Conservation (phyloP, 495 filamentous ascomycete genomes). For the Polyplosphaeria fusca region DNA sequence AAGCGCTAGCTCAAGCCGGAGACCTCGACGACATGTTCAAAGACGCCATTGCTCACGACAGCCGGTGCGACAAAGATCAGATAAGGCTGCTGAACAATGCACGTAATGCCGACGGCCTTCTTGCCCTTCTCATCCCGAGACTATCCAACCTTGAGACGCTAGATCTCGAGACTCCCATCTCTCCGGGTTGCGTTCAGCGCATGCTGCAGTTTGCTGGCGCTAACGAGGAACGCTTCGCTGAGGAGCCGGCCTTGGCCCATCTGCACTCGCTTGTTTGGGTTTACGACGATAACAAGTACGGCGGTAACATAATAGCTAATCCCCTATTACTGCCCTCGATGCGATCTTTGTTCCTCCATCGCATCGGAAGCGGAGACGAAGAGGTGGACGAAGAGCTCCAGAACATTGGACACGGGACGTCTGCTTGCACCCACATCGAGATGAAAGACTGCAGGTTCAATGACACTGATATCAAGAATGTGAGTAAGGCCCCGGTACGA, state of each 20-base stretch:
- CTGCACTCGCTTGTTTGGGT: not conserved
- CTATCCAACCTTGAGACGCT: not conserved
- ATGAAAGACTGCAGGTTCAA: not conserved
- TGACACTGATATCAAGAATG: not conserved
- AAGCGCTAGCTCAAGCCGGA: not conserved
- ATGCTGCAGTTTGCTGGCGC: not conserved
- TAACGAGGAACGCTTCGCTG: not conserved
- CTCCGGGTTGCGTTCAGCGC: not conserved
- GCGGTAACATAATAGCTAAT: not conserved
- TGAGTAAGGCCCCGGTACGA: too few relatives aligned
- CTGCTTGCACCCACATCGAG: not conserved
- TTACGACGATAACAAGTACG: constrained; percentile 1
- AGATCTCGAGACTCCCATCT: not conserved
- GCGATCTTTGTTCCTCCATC: not conserved
- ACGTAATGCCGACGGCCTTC: not conserved
- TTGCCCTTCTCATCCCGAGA: not conserved
- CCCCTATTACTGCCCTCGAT: not conserved
- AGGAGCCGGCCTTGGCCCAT: not conserved
- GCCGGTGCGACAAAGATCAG: not conserved
- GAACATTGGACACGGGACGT: not conserved
- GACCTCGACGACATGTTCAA: not conserved
- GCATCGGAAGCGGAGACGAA: not conserved
- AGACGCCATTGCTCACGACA: not conserved
- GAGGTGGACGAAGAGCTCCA: not conserved
- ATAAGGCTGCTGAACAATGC: not conserved